Evolutionary conservation across 1,139 yeast genomes (phyloP), one percentile per base, ranked within the genome.

Genomic region (Hansenula lynferdii): DNA sequence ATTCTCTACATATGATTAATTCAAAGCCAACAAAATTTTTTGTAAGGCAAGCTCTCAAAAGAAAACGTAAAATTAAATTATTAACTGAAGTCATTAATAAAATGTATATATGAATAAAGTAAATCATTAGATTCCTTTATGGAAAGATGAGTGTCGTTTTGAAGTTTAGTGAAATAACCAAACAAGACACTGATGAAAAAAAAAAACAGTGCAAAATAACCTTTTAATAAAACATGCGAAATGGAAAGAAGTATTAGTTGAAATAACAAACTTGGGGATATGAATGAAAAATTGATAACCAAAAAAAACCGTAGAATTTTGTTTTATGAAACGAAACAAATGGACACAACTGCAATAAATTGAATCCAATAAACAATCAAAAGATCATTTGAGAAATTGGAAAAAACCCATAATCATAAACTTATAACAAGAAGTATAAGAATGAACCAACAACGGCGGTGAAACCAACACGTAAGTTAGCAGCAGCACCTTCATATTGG

Each of bases 341-440:
- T 11, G 8, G 15, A 26, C 5, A 8, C 8, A 3, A 14, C 11
- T 26, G n/a, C n/a, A n/a, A n/a, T n/a, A n/a, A n/a, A n/a, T n/a
- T n/a, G n/a, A n/a, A n/a, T n/a, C n/a, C n/a, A n/a, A n/a, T n/a
- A n/a, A n/a, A n/a, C n/a, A n/a, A n/a, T n/a, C n/a, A n/a, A n/a
- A n/a, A n/a, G n/a, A n/a, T n/a, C n/a, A n/a, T n/a, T n/a, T n/a
- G n/a, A 16, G 28, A 5, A 15, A 18, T 8, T 16, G 18, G 15
- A 5, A 10, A 15, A 15, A 16, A 16, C 15, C 28, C 11, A 11
- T 28, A 18, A 8, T n/a, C 3, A 30, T 14, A 8, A 22, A 43
- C 48, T 50, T 47, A 50, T 38, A 49, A 42, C 29, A 52, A 47
- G 41, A 48, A 51, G 52, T 40, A 44, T 24, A 52, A 36, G 35